Conservation (phyloP, 495 filamentous ascomycete species). For the Evansstolkia leycettana region DNA sequence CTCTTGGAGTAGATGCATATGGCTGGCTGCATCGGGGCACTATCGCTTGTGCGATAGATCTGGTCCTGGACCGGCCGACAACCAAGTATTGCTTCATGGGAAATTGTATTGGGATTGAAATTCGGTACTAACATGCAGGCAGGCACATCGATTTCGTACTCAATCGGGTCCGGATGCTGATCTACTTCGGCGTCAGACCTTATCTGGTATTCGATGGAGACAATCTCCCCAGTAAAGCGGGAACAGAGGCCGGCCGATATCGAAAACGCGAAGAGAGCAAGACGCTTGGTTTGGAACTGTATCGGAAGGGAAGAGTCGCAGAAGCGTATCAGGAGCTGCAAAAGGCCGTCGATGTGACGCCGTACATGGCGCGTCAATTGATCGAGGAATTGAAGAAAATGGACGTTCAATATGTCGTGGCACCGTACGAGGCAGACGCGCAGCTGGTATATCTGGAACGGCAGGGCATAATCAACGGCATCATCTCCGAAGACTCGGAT, state of each 20-base stretch:
- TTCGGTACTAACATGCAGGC: neutral
- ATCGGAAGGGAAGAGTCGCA: constrained; percentile 62
- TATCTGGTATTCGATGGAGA: constrained; percentile 96
- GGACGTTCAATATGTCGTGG: constrained; percentile 78
- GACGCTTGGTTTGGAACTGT: constrained; percentile 60
- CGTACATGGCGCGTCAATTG: constrained; percentile 81
- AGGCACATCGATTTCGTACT: constrained; percentile 91
- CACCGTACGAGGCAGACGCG: constrained; percentile 95
- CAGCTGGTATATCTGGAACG: constrained; percentile 90
- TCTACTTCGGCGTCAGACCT: constrained; percentile 82
- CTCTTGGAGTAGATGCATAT: constrained; percentile 89
- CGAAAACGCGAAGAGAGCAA: constrained; percentile 62
- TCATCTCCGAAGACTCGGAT: constrained; percentile 95
- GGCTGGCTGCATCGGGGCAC: constrained; percentile 96
- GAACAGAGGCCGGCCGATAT: constrained; percentile 65
- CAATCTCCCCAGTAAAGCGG: constrained; percentile 87
- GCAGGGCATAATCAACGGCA: constrained; percentile 68
- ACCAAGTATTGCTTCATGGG: constrained; percentile 63
- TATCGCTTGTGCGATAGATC: constrained; percentile 79
- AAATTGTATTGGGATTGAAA: neutral
- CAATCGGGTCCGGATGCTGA: constrained; percentile 81
- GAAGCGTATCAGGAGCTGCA: constrained; percentile 82
- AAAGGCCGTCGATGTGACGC: constrained; percentile 93
- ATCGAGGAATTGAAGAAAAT: constrained; percentile 82
- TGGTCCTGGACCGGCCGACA: constrained; percentile 79